These are phyloP conservation scores for Platismatia glauca DNA, from an alignment of 495 filamentous ascomycete species.

Conservation along the genomic window DNA sequence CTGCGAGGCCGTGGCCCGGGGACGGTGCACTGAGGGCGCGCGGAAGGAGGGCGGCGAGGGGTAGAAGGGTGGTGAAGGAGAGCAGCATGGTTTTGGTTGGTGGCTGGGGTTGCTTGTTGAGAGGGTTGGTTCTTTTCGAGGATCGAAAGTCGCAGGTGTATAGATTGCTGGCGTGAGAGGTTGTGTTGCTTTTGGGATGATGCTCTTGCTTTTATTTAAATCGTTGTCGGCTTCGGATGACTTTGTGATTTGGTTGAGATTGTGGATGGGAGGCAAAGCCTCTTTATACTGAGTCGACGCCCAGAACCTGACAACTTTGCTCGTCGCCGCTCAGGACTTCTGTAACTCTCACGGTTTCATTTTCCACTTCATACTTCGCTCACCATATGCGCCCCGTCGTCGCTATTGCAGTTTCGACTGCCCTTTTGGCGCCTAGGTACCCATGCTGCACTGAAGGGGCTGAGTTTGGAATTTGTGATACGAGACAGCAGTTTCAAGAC, in stretches of 20 bases:
- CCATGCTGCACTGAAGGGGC: background rate
- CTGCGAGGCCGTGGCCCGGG: background rate
- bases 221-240: background rate
- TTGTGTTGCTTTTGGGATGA: too few species aligned
- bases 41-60: background rate
- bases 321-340: background rate
- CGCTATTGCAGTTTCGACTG: background rate
- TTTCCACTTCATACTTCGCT: background rate
- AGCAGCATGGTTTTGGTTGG: background rate
- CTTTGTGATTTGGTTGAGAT: background rate
- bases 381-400: background rate
- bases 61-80: background rate
- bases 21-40: background rate
- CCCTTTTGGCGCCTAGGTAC: background rate
- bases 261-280: background rate
- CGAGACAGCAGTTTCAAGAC: background rate
- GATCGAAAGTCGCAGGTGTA: background rate
- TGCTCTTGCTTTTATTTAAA: too few species aligned
- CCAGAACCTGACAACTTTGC: background rate
- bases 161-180: too few species aligned
- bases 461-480: background rate
- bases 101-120: background rate
- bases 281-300: background rate
- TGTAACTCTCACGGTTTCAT: too few species aligned
- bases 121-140: background rate